These are phyloP conservation scores for Boletus rubroflammeus DNA, from an alignment of 768 basidiomycete species.

Conservation along the genomic window DNA sequence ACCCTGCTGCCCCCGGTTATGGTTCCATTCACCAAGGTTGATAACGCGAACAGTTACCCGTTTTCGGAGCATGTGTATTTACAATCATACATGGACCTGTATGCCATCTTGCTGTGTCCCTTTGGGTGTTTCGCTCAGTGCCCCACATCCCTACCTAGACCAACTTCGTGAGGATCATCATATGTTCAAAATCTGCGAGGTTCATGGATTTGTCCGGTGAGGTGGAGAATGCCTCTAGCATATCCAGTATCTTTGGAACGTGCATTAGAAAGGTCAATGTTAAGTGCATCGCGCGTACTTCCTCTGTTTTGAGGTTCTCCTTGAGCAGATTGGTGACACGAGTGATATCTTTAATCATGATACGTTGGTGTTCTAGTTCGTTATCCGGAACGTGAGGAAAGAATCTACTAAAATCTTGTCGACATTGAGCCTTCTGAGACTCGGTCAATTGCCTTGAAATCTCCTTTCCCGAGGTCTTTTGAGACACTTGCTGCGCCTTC, in stretches of 20 bases:
- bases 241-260: slow-evolving; percentile 65
- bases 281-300: slow-evolving; percentile 42
- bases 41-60: neutral
- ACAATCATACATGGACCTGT: neutral
- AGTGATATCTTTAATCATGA: slow-evolving; percentile 66
- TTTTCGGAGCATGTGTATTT: neutral
- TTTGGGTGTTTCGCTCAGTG: neutral
- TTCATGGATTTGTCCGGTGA: slow-evolving; percentile 64
- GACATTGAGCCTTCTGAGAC: slow-evolving; percentile 51
- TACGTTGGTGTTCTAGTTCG: slow-evolving; percentile 48
- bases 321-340: slow-evolving; percentile 58
- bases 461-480: neutral
- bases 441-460: slow-evolving; percentile 37
- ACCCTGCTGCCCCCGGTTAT: slow-evolving; percentile 31
- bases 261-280: neutral
- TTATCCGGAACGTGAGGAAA: slow-evolving; percentile 54
- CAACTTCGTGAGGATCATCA: slow-evolving; percentile 62
- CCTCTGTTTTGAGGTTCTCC: slow-evolving; percentile 70
- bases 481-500: slow-evolving; percentile 5
- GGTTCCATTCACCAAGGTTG: slow-evolving; percentile 29
- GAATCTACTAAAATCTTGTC: slow-evolving; percentile 67
- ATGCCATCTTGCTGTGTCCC: slow-evolving; percentile 1
- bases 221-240: slow-evolving; percentile 74
- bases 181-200: slow-evolving; percentile 66
- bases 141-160: slow-evolving; percentile 2